phyloP scores from a whole-genome alignment of 2,329 filamentous ascomycete species.

The Alternaria brassicae region DNA sequence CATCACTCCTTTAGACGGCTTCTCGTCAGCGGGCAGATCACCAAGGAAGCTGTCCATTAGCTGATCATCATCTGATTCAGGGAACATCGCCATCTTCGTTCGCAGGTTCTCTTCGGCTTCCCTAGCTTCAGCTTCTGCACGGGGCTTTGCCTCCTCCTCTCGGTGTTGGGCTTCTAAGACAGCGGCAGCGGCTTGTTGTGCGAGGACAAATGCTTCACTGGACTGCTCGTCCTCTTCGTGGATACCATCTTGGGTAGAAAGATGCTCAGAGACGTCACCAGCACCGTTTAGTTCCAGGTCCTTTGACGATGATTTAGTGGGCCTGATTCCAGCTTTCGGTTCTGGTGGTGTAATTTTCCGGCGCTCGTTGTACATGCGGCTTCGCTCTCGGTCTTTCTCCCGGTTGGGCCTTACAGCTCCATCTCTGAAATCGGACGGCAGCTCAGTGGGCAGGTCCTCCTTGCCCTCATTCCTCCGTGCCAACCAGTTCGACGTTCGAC shows the following conservation, averaged over 20 bases:
- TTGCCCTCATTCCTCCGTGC: slow-evolving; percentile 52
- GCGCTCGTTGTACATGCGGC: slow-evolving; percentile 32
- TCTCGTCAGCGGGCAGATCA: slow-evolving; percentile 31
- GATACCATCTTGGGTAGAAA: slow-evolving; percentile 35
- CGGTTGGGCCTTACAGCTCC: slow-evolving; percentile 40
- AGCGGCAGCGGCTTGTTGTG: slow-evolving; percentile 33
- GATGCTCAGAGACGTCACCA: slow-evolving; percentile 36
- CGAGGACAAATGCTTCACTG: slow-evolving; percentile 31
- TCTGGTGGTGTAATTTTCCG: slow-evolving; percentile 36
- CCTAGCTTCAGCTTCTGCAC: slow-evolving; percentile 31
- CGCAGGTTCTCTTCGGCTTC: slow-evolving; percentile 45
- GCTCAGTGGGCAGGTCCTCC: slow-evolving; percentile 53
- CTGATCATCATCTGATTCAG: slow-evolving; percentile 40
- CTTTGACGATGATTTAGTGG: slow-evolving; percentile 33
- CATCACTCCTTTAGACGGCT: slow-evolving; percentile 17
- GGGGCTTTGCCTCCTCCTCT: slow-evolving; percentile 30
- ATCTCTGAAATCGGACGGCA: slow-evolving; percentile 53
- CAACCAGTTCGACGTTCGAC: slow-evolving; percentile 51
- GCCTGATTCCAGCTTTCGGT: slow-evolving; percentile 35
- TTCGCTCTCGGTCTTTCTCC: slow-evolving; percentile 34
- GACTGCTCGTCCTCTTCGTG: slow-evolving; percentile 43
- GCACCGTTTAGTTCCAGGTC: slow-evolving; percentile 34
- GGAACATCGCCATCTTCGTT: slow-evolving; percentile 44
- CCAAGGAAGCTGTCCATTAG: slow-evolving; percentile 40
- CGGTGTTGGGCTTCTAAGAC: slow-evolving; percentile 34